These are phyloP conservation scores for Coemansia sp. DNA, from an alignment of 192 early-diverging fungal genomes.

Conservation along the genomic window DNA sequence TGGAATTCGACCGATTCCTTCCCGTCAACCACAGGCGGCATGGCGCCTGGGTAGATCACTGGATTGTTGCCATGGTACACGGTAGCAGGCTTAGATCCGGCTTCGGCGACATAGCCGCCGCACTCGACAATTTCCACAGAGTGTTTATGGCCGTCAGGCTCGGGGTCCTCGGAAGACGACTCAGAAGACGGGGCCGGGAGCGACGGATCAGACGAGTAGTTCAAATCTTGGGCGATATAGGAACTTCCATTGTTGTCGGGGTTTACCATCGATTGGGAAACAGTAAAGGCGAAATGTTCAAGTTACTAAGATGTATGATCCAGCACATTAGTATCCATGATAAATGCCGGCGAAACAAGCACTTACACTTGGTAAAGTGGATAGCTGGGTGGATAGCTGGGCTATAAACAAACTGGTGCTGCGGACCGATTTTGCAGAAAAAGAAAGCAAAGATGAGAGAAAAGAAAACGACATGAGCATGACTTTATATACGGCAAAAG, in stretches of 20 bases:
- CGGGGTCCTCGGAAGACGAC: conserved; percentile 2
- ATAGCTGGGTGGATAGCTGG: too few relatives aligned
- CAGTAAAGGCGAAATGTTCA: background rate
- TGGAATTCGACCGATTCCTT: conserved; percentile 67
- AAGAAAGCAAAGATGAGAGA: too few relatives aligned
- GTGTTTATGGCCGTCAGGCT: conserved; percentile 9
- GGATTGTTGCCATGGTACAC: conserved; percentile 4
- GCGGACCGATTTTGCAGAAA: too few relatives aligned
- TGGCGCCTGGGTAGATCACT: conserved; percentile 12
- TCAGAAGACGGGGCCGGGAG: background rate
- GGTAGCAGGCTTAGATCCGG: background rate
- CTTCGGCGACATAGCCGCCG: background rate
- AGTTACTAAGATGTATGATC: too few relatives aligned
- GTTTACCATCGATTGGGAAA: conserved; percentile 38
- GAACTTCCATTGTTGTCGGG: conserved; percentile 40
- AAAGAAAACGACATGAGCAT: too few relatives aligned
- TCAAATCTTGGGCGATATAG: conserved; percentile 47
- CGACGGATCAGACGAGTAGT: conserved; percentile 9
- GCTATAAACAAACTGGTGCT: too few relatives aligned
- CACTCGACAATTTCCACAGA: background rate
- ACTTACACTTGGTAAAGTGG: too few relatives aligned
- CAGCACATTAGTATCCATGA: too few relatives aligned
- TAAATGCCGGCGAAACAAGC: too few relatives aligned
- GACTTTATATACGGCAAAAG: background rate
- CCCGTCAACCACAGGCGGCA: conserved; percentile 52